Base-by-base conservation (phyloP, 2,329 filamentous ascomycete genomes). In the Eutypa lata region DNA sequence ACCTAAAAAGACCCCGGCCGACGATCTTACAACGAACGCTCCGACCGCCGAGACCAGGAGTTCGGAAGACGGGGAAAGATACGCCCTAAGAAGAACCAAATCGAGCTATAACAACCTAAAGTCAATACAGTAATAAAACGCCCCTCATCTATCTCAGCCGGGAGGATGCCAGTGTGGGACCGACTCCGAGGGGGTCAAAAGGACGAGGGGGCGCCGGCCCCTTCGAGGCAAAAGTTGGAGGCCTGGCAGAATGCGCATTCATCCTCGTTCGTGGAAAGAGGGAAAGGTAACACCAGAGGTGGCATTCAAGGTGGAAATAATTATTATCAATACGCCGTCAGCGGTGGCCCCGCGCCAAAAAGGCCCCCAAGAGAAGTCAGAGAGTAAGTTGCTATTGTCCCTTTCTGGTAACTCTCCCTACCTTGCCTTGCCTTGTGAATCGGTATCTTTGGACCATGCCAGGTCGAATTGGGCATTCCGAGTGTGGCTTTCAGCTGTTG, bases 281-380 rank as follows among this genome's bases (percentile, higher is more conserved):
- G 57, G 42, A 53, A 44, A 19, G 54, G 47, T 43, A 48, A 48
- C 18, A 46, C 53, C 38, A 33, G 47, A 24, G 55, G 53, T 33
- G 60, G 62, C 45, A 59, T 63, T 49, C 53, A 59, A 50, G 65
- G 62, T 44, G 70, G 70, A 46, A 73, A 74, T 58, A 65, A 59
- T 44, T 56, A 61, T 47, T 66, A 67, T 50, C 61, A 63, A 48
- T 73, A 72, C 54, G 65, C 68, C 0, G 69, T 74, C 53, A 64
- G 62, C 57, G 71, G 70, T 43, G 71, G 70, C 3, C 64, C 67
- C 26, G 54, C 69, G 47, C 64, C 70, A 26, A 57, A 58, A 35
- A 57, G 64, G 33, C 66, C 69, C n/a, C 60, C 67, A 4, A 64
- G 60, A 47, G 66, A 70, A 50, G 63, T 64, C 52, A 7, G 11